These are phyloP conservation scores for Prunus campanulata DNA, from an alignment of 306 rosid species.

Conservation along the genomic window DNA sequence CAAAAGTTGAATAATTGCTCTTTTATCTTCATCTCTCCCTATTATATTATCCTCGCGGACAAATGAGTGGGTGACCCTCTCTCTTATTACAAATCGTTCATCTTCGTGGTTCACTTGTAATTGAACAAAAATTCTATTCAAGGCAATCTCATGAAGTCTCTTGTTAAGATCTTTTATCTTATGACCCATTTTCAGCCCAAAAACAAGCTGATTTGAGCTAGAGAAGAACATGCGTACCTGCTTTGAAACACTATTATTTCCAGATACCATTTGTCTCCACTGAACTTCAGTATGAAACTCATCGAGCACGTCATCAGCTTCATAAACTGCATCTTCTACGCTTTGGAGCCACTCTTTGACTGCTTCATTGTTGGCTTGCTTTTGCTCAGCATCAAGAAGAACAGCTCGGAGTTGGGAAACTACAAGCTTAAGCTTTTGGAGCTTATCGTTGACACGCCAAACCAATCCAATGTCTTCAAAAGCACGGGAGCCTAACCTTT, in stretches of 20 bases:
- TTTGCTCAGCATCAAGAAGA: slow-evolving; percentile 30
- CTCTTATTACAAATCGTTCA: too few relatives aligned
- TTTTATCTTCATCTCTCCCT: too few relatives aligned
- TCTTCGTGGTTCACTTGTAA: too few relatives aligned
- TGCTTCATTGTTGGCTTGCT: slow-evolving; percentile 3
- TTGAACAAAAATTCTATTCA: neutral
- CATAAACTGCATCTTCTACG: slow-evolving; percentile 10
- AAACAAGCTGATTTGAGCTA: neutral
- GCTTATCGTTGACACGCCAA: slow-evolving; percentile 4
- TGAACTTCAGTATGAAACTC: slow-evolving; percentile 10
- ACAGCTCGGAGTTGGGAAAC: slow-evolving; percentile 10
- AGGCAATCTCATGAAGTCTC: slow-evolving; percentile 13
- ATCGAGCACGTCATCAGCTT: slow-evolving; percentile 6
- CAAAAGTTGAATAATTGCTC: too few relatives aligned
- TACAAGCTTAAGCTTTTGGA: neutral
- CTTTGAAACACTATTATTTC: too few relatives aligned
- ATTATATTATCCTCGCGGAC: too few relatives aligned
- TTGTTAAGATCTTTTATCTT: slow-evolving; percentile 5
- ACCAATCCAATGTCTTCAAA: too few relatives aligned
- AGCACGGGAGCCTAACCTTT: too few relatives aligned
- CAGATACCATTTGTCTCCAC: slow-evolving; percentile 16
- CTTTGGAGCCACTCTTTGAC: too few relatives aligned
- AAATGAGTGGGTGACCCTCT: too few relatives aligned
- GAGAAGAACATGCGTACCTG: neutral
- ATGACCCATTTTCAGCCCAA: slow-evolving; percentile 10